phyloP scores from a whole-genome alignment of 805 yeast genomes.

The Osmozyma mogii region DNA sequence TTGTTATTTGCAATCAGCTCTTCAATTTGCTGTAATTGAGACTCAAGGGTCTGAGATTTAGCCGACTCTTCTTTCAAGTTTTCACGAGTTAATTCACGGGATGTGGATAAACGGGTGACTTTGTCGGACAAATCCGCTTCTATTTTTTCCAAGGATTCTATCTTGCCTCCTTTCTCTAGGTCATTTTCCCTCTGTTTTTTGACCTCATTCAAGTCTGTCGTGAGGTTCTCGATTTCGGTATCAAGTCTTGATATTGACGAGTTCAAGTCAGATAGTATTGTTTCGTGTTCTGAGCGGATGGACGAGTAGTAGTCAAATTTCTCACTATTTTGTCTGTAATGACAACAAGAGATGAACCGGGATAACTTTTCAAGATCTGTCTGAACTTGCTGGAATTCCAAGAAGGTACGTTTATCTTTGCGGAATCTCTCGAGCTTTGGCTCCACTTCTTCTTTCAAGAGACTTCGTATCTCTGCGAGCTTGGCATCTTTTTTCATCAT shows the following conservation, averaged over 20 bases:
- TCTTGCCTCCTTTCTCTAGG: slow-evolving; percentile 48
- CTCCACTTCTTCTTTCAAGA: slow-evolving; percentile 81
- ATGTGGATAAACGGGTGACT: slow-evolving; percentile 59
- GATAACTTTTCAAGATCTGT: slow-evolving; percentile 69
- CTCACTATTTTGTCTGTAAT: slow-evolving; percentile 40
- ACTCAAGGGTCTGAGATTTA: slow-evolving; percentile 21
- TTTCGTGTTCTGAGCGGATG: slow-evolving; percentile 33
- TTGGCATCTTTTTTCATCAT: slow-evolving; percentile 88
- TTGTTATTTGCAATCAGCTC: slow-evolving; percentile 30
- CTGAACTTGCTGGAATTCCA: slow-evolving; percentile 82
- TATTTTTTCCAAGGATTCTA: slow-evolving; percentile 49
- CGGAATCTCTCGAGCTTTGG: slow-evolving; percentile 81
- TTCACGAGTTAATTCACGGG: slow-evolving; percentile 50
- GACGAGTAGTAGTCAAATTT: slow-evolving; percentile 38
- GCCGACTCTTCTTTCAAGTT: slow-evolving; percentile 40
- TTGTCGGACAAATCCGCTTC: slow-evolving; percentile 55
- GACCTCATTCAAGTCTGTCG: slow-evolving; percentile 51
- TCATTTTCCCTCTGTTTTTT: slow-evolving; percentile 49
- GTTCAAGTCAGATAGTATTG: slow-evolving; percentile 33
- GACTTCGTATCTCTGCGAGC: slow-evolving; percentile 62
- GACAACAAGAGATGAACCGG: slow-evolving; percentile 71
- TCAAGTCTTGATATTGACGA: slow-evolving; percentile 38
- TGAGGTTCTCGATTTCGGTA: slow-evolving; percentile 50
- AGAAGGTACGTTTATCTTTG: slow-evolving; percentile 69
- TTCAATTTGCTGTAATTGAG: slow-evolving; percentile 24